A percentile compares a stretch with the other conserved stretches of the same genome.
These are phyloP conservation scores for Hawksworthiomyces lignivorus DNA, from an alignment of 2,329 filamentous ascomycete species.

Conservation along the genomic window DNA sequence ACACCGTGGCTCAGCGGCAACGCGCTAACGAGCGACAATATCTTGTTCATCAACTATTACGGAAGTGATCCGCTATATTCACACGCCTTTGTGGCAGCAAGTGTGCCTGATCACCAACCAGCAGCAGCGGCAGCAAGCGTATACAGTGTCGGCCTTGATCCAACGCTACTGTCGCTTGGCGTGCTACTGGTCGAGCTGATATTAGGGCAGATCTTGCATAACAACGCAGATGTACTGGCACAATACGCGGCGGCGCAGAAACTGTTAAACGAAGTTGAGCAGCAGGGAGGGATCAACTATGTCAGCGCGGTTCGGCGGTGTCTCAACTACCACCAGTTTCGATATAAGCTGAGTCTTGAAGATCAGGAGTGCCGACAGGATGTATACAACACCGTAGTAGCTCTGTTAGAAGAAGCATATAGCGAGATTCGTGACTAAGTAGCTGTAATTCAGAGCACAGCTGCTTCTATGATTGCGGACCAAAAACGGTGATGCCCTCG, in stretches of 20 bases:
- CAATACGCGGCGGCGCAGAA: conserved; percentile 2
- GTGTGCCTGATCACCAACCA: background rate
- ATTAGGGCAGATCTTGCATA: conserved; percentile 7
- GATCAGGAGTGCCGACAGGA: too few relatives aligned
- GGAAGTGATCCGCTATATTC: background rate
- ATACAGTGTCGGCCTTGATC: background rate
- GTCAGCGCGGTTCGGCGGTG: background rate
- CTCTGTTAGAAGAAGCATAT: too few relatives aligned
- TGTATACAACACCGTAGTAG: too few relatives aligned
- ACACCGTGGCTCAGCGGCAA: too few relatives aligned
- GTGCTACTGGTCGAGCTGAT: conserved; percentile 18
- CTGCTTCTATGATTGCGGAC: too few relatives aligned
- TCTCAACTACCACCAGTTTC: too few relatives aligned
- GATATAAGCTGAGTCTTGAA: too few relatives aligned
- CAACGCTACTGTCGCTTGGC: conserved; percentile 14
- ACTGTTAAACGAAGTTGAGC: conserved; percentile 1
- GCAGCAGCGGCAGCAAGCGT: background rate
- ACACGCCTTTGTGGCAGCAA: background rate
- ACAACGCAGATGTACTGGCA: background rate
- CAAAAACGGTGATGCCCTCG: too few relatives aligned
- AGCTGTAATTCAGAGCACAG: too few relatives aligned
- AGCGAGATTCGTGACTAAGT: too few relatives aligned
- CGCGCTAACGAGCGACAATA: too few relatives aligned
- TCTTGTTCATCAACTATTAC: too few relatives aligned
- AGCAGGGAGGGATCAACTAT: background rate